Base-by-base conservation (phyloP, 768 basidiomycete species). In the Suillus tomentosus region DNA sequence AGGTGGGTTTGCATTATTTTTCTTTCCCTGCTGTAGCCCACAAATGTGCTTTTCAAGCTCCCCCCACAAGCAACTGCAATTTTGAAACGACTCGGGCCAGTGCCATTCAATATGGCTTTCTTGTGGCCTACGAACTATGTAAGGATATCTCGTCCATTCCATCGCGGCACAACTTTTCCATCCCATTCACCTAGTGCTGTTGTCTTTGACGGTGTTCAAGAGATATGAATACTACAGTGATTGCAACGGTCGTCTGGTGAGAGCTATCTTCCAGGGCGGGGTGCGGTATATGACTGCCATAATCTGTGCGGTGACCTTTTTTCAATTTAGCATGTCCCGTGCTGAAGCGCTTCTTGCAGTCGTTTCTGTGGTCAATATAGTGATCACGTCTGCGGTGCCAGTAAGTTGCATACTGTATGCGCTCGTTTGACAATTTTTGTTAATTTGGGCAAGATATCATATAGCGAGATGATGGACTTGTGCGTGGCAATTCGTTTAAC, bases 251-350 rank as follows among this genome's bases (percentile, higher is more conserved):
- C 39, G 24, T 42, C 10, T 58, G 7, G 24, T 58, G 57, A 58
- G 5, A 15, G 24, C 40, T 15, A 15, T 58, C 39, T 58, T 58
- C 17, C 24, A 58, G 24, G 57, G 57, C 24, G 57, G 39, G 6
- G 11, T 54, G 11, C 53, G 8, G 19, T 58, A 58, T 42, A 58
- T 58, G 57, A 27, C 57, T 42, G 39, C 39, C 57, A 58, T 42
- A 24, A 40, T 58, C 27, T 42, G 57, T 42, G 24, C 39, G 57
- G 11, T 40, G 24, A 13, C 15, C 27, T 27, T 3, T 7, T 58
- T 58, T 19, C 10, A 6, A 19, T 58, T 24, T 13, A 10, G 19
- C 24, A 13, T 42, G 15, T 27, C 3, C 19, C 5, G 10, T 58
- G 10, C 11, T 58, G 40, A 58, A 19, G 24, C 24, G 1, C 10